Base-by-base conservation (phyloP, 306 rosid genomes). In the Phaseolus lunatus region DNA sequence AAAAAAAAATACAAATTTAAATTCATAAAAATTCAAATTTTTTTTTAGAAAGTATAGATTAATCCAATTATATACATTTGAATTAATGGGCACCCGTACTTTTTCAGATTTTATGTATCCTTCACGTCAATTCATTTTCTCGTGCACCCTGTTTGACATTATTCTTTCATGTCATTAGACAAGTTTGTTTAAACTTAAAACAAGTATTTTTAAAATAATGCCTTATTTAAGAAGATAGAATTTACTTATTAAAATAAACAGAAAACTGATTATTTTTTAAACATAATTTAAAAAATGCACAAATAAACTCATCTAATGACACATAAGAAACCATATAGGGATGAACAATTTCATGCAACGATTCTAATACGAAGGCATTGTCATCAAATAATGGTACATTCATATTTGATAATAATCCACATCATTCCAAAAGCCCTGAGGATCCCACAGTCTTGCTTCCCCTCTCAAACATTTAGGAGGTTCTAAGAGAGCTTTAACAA, bases 241-340 rank as follows among this genome's bases (percentile, higher is more conserved):
- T 31, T 5, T 31, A 31, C 37, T 31, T 31, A 31, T 31, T 31
- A 31, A 31, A 31, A 31, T 24, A 24, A 24, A 24, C 27, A 24
- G 27, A n/a, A 24, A 24, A 24, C 27, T 24, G 2, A 24, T 24
- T 24, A 1, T 1, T 24, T 24, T 24, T 24, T 24, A 24, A 24
- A 24, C 1, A 24, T 24, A 24, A 24, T 31, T 31, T 5, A 31
- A 31, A 31, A 5, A 31, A 4, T 4, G 4, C 27, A 31, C 35
- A 31, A 31, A 31, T 5, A 31, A 31, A 73, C 78, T 73, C 70
- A 50, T 59, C 78, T 24, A 58, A 41, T 57, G 43, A 26, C 39
- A 33, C 2, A 5, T 33, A 33, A 33, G 9, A 74, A 59, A 62
- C 52, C 37, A 63, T 16, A 47, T 37, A 10, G 8, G 31, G 26